A percentile compares a stretch with the other conserved stretches of the same genome.
phyloP scores from a whole-genome alignment of 2,329 filamentous ascomycete species.

The Ascochyta rabiei region DNA sequence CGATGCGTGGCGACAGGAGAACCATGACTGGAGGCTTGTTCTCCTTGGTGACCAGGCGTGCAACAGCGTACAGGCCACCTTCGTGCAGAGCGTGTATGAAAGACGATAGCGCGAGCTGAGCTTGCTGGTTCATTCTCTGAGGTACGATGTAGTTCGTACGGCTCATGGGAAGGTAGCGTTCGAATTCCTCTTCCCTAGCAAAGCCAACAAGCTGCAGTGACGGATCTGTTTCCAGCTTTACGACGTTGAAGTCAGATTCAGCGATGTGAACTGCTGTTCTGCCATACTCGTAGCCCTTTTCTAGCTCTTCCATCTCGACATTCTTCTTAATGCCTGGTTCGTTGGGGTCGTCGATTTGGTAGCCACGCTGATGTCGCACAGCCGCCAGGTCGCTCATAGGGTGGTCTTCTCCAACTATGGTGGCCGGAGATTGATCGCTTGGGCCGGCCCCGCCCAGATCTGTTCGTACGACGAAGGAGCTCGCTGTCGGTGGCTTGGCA shows the following conservation, averaged over 20 bases:
- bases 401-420: conserved; percentile 51
- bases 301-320: conserved; percentile 79
- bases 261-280: conserved; percentile 89
- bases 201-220: conserved; percentile 87
- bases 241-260: conserved; percentile 84
- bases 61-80: conserved; percentile 83
- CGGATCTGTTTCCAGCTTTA: conserved; percentile 79
- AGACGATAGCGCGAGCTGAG: conserved; percentile 83
- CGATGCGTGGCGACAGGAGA: conserved; percentile 79
- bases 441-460: conserved; percentile 55
- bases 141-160: conserved; percentile 79
- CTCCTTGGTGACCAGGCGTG: conserved; percentile 83
- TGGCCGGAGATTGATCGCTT: conserved; percentile 60
- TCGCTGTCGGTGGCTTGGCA: conserved; percentile 76
- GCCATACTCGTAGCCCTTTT: conserved; percentile 94
- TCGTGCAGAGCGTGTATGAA: conserved; percentile 87
- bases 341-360: conserved; percentile 77
- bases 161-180: conserved; percentile 84
- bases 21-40: conserved; percentile 77
- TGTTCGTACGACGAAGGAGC: conserved; percentile 69
- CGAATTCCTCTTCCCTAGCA: conserved; percentile 75
- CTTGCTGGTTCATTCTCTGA: conserved; percentile 78
- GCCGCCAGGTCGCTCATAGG: conserved; percentile 60
- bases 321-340: conserved; percentile 81
- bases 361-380: conserved; percentile 79